These are phyloP conservation scores for Ascochyta clinopodiicola DNA, from an alignment of 2,329 filamentous ascomycete species.

Conservation along the genomic window DNA sequence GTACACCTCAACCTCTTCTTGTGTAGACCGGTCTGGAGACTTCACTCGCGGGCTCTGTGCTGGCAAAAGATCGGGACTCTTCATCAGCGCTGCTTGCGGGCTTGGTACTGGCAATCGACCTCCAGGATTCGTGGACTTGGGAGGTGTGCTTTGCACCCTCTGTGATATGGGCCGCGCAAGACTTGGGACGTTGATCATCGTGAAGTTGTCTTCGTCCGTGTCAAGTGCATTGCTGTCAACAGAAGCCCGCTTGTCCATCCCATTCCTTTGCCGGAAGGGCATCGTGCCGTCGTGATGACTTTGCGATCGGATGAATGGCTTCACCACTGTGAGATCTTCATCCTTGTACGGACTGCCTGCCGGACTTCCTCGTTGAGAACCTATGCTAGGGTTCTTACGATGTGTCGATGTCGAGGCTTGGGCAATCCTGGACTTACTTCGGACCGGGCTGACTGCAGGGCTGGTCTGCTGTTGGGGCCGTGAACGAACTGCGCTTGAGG, in stretches of 20 bases:
- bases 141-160: slow-evolving; percentile 40
- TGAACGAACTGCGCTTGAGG: slow-evolving; percentile 40
- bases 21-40: slow-evolving; percentile 44
- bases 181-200: slow-evolving; percentile 56
- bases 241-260: slow-evolving; percentile 47
- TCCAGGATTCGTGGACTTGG: slow-evolving; percentile 35
- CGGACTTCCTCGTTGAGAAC: slow-evolving; percentile 42
- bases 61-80: slow-evolving; percentile 33
- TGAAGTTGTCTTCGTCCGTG: slow-evolving; percentile 56
- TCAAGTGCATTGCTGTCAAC: slow-evolving; percentile 49
- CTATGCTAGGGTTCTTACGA: slow-evolving; percentile 39
- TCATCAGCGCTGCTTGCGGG: slow-evolving; percentile 33
- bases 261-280: slow-evolving; percentile 48
- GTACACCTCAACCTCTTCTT: slow-evolving; percentile 58
- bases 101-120: slow-evolving; percentile 37
- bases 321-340: slow-evolving; percentile 57
- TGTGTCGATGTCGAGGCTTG: slow-evolving; percentile 28
- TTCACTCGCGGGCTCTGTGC: slow-evolving; percentile 40
- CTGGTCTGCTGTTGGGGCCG: slow-evolving; percentile 44
- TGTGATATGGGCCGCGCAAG: slow-evolving; percentile 40
- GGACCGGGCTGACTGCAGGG: slow-evolving; percentile 44
- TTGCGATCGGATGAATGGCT: slow-evolving; percentile 51
- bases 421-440: slow-evolving; percentile 46
- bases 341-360: slow-evolving; percentile 47
- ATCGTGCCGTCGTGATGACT: slow-evolving; percentile 39